Conservation (phyloP, 1,139 yeast genomes). For the Lodderomyces oxycetoniae region DNA sequence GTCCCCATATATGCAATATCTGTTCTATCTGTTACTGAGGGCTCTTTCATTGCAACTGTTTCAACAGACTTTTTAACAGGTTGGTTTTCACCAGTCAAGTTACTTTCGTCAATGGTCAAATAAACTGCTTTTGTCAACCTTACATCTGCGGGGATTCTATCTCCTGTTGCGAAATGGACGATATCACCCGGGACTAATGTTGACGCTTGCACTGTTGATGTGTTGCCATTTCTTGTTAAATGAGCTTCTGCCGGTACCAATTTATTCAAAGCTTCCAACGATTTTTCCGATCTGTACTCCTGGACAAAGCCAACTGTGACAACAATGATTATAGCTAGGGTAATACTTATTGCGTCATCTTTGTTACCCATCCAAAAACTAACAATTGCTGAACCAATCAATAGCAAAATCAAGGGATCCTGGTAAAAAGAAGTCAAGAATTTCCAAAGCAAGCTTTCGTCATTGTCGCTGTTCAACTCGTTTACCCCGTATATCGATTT, state of each 20-base stretch:
- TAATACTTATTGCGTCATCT: slow-evolving; percentile 88
- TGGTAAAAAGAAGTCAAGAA: slow-evolving; percentile 77
- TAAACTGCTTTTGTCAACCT: slow-evolving; percentile 75
- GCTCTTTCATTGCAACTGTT: slow-evolving; percentile 25
- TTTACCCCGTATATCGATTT: slow-evolving; percentile 73
- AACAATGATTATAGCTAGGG: slow-evolving; percentile 82
- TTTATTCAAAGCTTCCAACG: slow-evolving; percentile 83
- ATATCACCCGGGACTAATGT: slow-evolving; percentile 91
- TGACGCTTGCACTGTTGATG: slow-evolving; percentile 77
- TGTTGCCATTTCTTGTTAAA: slow-evolving; percentile 71
- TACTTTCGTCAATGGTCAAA: slow-evolving; percentile 82
- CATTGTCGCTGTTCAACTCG: slow-evolving; percentile 69
- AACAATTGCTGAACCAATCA: slow-evolving; percentile 82
- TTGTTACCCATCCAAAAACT: slow-evolving; percentile 88
- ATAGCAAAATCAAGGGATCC: slow-evolving; percentile 79
- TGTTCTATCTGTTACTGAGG: slow-evolving; percentile 59
- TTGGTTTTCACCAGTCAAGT: slow-evolving; percentile 87
- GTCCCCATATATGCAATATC: slow-evolving; percentile 95
- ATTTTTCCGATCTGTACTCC: slow-evolving; percentile 90
- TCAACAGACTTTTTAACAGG: slow-evolving; percentile 65
- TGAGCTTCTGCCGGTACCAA: slow-evolving; percentile 94
- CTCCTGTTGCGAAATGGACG: slow-evolving; percentile 85
- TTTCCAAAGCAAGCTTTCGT: slow-evolving; percentile 63
- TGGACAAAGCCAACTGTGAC: slow-evolving; percentile 96
- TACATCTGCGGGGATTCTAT: slow-evolving; percentile 90